Base-by-base conservation (phyloP, 2,329 filamentous ascomycete genomes). In the Lomentospora prolificans region DNA sequence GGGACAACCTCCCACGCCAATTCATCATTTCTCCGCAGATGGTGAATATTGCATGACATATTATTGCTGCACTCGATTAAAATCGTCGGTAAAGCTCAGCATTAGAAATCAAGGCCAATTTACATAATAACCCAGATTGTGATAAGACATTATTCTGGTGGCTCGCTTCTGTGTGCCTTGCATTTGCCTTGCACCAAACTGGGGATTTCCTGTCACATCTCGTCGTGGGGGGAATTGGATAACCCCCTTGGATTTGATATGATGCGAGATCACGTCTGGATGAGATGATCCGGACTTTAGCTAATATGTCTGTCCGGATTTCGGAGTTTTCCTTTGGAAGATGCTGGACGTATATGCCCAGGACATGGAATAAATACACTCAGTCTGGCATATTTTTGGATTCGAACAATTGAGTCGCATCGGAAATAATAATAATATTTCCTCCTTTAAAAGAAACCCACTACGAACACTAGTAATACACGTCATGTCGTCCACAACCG, bases 1-100 rank as follows among this genome's bases (percentile, higher is more conserved):
- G 17, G 22, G 19, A 48, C 44, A 48, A n/a, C 44, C 44, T 48
- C 44, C 44, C 4, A 22, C 22, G 17, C 44, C 7, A 48, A 48
- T 48, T 48, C 44, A 48, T 14, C 44, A 48, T 48, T 48, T 48
- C 44, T 48, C 44, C 22, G 44, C 44, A 48, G 17, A 48, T 48
- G 44, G 22, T 48, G 44, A 48, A 48, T 48, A 25, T 10, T 19
- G 12, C 24, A 14, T 17, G 2, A 19, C 36, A 41, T 41, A 17
- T 17, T 41, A 14, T 8, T 19, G 22, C 19, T 19, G 44, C 17
- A 19, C 10, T 10, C 44, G 22, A 22, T 12, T 48, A 25, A 10
- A 17, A 19, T 7, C 30, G 30, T 33, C 30, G 7, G 30, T 33
- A 33, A 48, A 48, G 17, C 12, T 25, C 17, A 48, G 44, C 44